These are phyloP conservation scores for Corynespora cassiicola DNA, from an alignment of 2,329 filamentous ascomycete species.

Conservation along the genomic window DNA sequence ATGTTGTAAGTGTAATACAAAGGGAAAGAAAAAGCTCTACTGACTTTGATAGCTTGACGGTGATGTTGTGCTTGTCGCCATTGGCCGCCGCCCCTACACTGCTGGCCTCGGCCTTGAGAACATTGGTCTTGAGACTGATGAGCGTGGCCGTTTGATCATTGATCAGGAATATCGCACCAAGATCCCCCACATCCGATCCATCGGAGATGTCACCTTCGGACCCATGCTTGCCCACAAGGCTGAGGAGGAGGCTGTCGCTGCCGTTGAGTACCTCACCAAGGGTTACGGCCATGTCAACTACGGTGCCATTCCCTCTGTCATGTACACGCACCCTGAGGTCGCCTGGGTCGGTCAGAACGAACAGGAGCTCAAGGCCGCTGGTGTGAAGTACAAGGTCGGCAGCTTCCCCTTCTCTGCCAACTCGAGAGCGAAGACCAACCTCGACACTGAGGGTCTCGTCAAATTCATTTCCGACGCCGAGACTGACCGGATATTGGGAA, in stretches of 20 bases:
- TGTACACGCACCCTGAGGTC: slow-evolving; percentile 99
- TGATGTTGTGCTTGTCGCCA: slow-evolving; percentile 94
- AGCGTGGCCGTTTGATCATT: slow-evolving; percentile 93
- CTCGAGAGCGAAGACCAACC: slow-evolving; percentile 97
- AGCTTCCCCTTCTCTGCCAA: slow-evolving; percentile 98
- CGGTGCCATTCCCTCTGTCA: slow-evolving; percentile 94
- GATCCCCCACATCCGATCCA: slow-evolving; percentile 93
- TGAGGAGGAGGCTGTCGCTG: slow-evolving; percentile 95
- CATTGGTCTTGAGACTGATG: slow-evolving; percentile 88
- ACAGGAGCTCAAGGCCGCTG: slow-evolving; percentile 88
- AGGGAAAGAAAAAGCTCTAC: slow-evolving; percentile 9
- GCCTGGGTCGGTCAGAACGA: slow-evolving; percentile 99
- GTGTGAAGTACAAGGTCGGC: slow-evolving; percentile 90
- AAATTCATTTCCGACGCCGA: slow-evolving; percentile 97
- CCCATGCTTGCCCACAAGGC: slow-evolving; percentile 99
- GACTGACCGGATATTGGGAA: slow-evolving; percentile 92
- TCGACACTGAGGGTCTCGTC: slow-evolving; percentile 93
- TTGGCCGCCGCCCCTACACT: slow-evolving; percentile 95
- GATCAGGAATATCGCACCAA: slow-evolving; percentile 99
- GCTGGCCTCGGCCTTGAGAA: slow-evolving; percentile 91
- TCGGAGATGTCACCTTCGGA: slow-evolving; percentile 95
- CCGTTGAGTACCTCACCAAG: slow-evolving; percentile 97
- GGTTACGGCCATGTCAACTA: slow-evolving; percentile 99
- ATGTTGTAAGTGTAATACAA: slow-evolving; percentile 69
- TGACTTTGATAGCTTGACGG: slow-evolving; percentile 73